These are phyloP conservation scores for Triticum dicoccoides DNA, from an alignment of 176 grass and related monocot genomes.

Conservation along the genomic window DNA sequence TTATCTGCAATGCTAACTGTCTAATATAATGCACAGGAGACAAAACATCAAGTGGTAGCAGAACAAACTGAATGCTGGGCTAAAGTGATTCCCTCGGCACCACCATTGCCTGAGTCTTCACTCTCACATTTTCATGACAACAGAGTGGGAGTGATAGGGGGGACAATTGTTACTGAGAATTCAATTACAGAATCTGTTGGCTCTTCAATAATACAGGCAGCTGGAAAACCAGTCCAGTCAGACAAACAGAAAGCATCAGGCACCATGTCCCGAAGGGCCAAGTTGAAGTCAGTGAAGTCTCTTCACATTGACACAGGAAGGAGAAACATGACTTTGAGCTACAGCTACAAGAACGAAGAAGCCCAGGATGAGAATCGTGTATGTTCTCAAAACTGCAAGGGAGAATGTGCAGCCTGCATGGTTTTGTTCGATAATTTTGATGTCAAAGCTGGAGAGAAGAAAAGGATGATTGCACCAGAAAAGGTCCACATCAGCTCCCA, in stretches of 20 bases:
- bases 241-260: slow-evolving; percentile 37
- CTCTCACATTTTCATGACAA: slow-evolving; percentile 36
- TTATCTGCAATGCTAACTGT: slow-evolving; percentile 24
- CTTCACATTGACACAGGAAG: slow-evolving; percentile 66
- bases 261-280: slow-evolving; percentile 49
- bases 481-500: slow-evolving; percentile 43
- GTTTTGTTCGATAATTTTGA: slow-evolving; percentile 49
- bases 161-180: slow-evolving; percentile 22
- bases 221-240: slow-evolving; percentile 16
- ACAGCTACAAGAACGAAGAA: slow-evolving; percentile 26
- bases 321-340: slow-evolving; percentile 29
- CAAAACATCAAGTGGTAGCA: slow-evolving; percentile 11
- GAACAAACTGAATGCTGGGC: slow-evolving; percentile 17
- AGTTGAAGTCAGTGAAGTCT: slow-evolving; percentile 69
- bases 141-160: slow-evolving; percentile 6
- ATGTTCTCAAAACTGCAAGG: slow-evolving; percentile 35
- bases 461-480: slow-evolving; percentile 44
- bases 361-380: slow-evolving; percentile 31
- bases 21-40: slow-evolving; percentile 39
- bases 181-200: slow-evolving; percentile 39
- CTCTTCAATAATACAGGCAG: slow-evolving; percentile 30
- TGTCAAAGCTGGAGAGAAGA: slow-evolving; percentile 41
- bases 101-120: slow-evolving; percentile 43
- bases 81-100: slow-evolving; percentile 39
- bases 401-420: slow-evolving; percentile 39